A percentile compares a stretch with the other conserved stretches of the same genome.
These are phyloP conservation scores for Wallacemonas sp. DNA, from an alignment of 208 protist genomes.

Conservation along the genomic window DNA sequence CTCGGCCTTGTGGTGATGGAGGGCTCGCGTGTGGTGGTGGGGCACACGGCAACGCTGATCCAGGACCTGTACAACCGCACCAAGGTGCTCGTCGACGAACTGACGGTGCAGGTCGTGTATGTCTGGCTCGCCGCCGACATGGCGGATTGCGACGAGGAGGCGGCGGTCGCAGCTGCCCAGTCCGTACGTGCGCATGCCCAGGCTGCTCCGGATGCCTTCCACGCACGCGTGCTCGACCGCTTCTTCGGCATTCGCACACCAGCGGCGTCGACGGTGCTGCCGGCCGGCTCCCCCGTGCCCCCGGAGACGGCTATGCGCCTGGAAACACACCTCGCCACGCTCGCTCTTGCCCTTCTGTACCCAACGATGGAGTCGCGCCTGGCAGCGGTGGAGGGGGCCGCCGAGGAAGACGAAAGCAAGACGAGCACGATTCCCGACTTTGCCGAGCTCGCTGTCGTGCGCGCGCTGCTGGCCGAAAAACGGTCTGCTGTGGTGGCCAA, in stretches of 20 bases:
- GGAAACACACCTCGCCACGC: background rate
- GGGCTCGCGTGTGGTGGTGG: background rate
- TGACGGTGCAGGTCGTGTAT: background rate
- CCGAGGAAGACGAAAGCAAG: too few relatives aligned
- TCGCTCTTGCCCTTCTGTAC: background rate
- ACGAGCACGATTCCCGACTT: constrained; percentile 1
- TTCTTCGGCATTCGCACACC: background rate
- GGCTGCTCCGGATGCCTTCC: background rate
- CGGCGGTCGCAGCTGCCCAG: background rate
- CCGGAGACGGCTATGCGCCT: background rate
- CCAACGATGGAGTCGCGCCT: constrained; percentile 7
- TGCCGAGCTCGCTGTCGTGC: background rate
- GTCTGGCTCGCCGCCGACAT: background rate
- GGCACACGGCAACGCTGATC: background rate
- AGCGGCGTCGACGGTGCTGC: background rate
- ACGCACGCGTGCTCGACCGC: background rate
- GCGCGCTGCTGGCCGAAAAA: background rate
- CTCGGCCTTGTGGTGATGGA: background rate
- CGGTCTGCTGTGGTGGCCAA: background rate
- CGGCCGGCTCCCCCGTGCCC: background rate
- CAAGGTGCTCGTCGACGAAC: background rate
- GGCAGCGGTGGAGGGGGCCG: too few relatives aligned
- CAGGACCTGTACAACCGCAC: background rate
- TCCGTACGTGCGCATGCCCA: background rate
- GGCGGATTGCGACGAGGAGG: background rate